Evolutionary conservation across 169 alveolate species (phyloP), one percentile per base, ranked within the genome.

Genomic region (Plasmodium fragile): DNA sequence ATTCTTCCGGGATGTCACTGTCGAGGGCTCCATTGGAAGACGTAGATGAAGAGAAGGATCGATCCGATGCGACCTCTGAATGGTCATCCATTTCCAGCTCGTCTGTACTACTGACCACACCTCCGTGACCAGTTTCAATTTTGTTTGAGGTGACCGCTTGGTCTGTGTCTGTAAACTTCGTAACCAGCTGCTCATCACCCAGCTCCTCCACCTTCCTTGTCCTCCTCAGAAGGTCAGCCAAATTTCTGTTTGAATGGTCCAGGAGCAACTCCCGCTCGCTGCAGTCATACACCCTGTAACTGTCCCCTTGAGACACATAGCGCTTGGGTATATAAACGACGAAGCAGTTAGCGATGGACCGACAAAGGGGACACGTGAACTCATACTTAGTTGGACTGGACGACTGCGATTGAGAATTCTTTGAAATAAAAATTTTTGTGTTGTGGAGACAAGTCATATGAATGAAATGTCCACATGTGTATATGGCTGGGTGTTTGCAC

Each of bases 361-460:
- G 78, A 43, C 93, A 85, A 25, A 85, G 79, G 0, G 93, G 93
- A 18, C 93, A 85, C 1, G 93, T 85, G 25, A 73, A 85, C 79
- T 85, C 93, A 73, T 85, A 85, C 30, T 73, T 52, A 0, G 93
- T 85, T 16, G 85, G 93, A 30, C 43, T 75, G 53, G 78, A 36
- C 25, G 36, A 0, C 25, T 85, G 52, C 30, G 85, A 52, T 77
- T 85, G 45, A 53, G 80, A 16, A 53, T 75, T 85, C 30, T 81
- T 49, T 41, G 41, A 32, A 22, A 52, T 52, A 25, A 85, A 85
- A 22, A 85, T 75, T 39, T 77, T 72, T n/a, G 93, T 75, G 32
- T 85, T 85, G 80, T 85, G 93, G 2, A 85, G 79, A 53, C 93
- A 85, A 4, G 55, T 85, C n/a, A 82, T 85, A 49, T 85, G 93